Conservation (phyloP, 192 early-diverging fungal genomes). For the Mortierella alpina region DNA sequence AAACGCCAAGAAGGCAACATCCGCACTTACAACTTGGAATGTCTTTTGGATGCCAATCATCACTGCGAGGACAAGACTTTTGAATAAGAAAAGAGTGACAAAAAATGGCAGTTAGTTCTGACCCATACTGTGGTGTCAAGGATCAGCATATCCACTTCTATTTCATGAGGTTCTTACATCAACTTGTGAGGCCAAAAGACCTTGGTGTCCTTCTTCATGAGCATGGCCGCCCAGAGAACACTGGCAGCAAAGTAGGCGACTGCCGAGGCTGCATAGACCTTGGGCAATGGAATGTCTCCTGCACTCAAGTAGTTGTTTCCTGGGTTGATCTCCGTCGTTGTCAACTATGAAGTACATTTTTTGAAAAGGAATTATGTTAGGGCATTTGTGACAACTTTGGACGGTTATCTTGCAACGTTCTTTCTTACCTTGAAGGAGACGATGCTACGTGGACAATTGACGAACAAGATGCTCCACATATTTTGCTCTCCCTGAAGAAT, state of each 20-base stretch:
- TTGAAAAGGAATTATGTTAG: not conserved
- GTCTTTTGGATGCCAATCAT: constrained; percentile 64
- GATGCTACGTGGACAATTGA: constrained; percentile 58
- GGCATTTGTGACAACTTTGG: not conserved
- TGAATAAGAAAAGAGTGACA: not conserved
- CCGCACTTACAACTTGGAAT: constrained; percentile 57
- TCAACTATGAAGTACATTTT: constrained; percentile 42
- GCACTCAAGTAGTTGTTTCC: constrained; percentile 61
- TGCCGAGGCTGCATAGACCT: constrained; percentile 53
- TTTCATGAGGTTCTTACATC: constrained; percentile 44
- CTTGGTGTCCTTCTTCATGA: constrained; percentile 51
- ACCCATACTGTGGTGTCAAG: not conserved
- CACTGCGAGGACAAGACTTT: constrained; percentile 57
- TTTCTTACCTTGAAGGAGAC: constrained; percentile 55
- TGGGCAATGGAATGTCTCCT: constrained; percentile 63
- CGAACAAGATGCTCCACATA: constrained; percentile 58
- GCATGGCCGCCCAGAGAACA: constrained; percentile 46
- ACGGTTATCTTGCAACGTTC: not conserved
- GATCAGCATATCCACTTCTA: not conserved
- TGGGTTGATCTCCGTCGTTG: constrained; percentile 60
- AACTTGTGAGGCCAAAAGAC: constrained; percentile 64
- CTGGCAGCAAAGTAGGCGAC: constrained; percentile 51
- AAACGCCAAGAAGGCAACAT: not conserved
- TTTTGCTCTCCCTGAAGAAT: constrained; percentile 51
- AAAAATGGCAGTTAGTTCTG: not conserved